phyloP scores from a whole-genome alignment of 495 filamentous ascomycete genomes.

The Podospora pseudocomata region DNA sequence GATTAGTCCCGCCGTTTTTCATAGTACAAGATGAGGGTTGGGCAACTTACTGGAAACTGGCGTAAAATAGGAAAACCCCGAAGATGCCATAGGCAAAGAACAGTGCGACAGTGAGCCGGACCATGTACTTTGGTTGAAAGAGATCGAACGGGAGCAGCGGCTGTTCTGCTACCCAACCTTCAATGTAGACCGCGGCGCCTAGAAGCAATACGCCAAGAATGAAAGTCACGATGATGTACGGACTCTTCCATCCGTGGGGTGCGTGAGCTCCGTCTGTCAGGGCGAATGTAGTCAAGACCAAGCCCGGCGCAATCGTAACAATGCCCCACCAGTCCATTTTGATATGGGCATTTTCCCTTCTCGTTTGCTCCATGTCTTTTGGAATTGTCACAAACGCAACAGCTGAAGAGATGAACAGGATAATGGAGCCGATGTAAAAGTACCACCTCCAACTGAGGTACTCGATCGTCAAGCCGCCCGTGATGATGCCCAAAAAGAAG shows the following conservation, averaged over 20 bases:
- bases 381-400: constrained; percentile 66
- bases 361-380: constrained; percentile 51
- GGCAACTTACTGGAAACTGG: constrained; percentile 67
- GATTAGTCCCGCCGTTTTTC: neutral
- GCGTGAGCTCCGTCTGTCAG: constrained; percentile 73
- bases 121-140: constrained; percentile 71
- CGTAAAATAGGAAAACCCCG: constrained; percentile 74
- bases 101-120: constrained; percentile 59
- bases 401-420: constrained; percentile 42
- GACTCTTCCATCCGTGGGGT: constrained; percentile 64
- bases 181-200: constrained; percentile 60
- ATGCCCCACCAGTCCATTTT: constrained; percentile 58
- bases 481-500: constrained; percentile 79
- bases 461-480: constrained; percentile 66
- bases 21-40: constrained; percentile 11
- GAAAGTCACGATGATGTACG: constrained; percentile 64
- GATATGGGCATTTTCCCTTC: constrained; percentile 36
- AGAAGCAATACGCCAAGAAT: constrained; percentile 57
- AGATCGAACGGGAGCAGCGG: constrained; percentile 73
- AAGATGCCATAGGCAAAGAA: constrained; percentile 75
- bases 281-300: constrained; percentile 72
- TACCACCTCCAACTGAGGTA: constrained; percentile 70
- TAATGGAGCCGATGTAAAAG: constrained; percentile 68
- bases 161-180: constrained; percentile 68
- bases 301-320: constrained; percentile 58